phyloP scores from a whole-genome alignment of 2,329 filamentous ascomycete species.

The Lasiodiplodia sp. region DNA sequence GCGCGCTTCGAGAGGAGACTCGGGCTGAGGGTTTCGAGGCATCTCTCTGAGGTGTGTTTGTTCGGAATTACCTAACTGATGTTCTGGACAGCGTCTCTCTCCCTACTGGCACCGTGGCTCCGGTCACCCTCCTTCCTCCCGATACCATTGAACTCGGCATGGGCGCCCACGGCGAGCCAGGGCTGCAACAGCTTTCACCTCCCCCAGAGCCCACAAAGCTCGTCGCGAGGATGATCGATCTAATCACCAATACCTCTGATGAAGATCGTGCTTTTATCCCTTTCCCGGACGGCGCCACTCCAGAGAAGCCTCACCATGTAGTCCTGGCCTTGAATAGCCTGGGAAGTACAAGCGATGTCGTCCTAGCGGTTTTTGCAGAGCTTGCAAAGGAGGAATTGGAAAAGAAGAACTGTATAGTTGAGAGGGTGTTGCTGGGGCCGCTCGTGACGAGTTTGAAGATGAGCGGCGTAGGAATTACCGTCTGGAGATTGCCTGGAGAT shows the following conservation, averaged over 20 bases:
- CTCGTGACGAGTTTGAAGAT: constrained; percentile 48
- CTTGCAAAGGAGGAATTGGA: constrained; percentile 40
- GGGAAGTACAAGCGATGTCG: constrained; percentile 46
- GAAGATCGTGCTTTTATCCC: constrained; percentile 46
- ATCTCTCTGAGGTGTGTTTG: constrained; percentile 34
- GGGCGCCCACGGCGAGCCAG: constrained; percentile 72
- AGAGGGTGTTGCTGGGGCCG: constrained; percentile 43
- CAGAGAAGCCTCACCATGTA: constrained; percentile 31
- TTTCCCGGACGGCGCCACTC: constrained; percentile 41
- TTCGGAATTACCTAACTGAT: neutral
- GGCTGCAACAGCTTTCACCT: constrained; percentile 62
- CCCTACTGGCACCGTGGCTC: constrained; percentile 63
- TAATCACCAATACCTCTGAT: constrained; percentile 44
- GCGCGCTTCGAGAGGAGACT: no score
- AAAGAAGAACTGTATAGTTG: constrained; percentile 42
- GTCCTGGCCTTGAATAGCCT: constrained; percentile 46
- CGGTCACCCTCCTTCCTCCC: constrained; percentile 61
- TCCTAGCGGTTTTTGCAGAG: constrained; percentile 45
- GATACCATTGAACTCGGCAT: constrained; percentile 70
- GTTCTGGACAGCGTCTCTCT: constrained; percentile 29
- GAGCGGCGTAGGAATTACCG: constrained; percentile 48
- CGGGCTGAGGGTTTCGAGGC: neutral
- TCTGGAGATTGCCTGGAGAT: constrained; percentile 44
- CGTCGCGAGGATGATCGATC: constrained; percentile 45
- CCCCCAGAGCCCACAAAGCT: constrained; percentile 43